Evolutionary conservation across 2,329 filamentous ascomycete species (phyloP).

Genomic region (Metarhizium humberi): DNA sequence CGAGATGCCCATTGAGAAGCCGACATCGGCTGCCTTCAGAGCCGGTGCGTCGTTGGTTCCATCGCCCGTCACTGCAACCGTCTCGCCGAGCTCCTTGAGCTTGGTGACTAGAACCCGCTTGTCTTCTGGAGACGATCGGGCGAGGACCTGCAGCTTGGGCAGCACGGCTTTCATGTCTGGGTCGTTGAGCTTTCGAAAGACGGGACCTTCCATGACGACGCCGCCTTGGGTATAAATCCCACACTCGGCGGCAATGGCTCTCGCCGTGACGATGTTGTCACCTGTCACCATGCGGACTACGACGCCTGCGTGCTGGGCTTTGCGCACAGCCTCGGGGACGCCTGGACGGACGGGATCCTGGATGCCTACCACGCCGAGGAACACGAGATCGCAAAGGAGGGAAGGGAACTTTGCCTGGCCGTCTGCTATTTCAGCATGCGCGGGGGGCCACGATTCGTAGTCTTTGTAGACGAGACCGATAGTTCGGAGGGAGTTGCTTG

Average conservation of each 20-base stretch:
- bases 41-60: conserved; percentile 60
- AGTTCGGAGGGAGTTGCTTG: conserved; percentile 59
- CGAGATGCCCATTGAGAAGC: conserved; percentile 59
- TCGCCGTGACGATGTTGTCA: conserved; percentile 46
- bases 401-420: conserved; percentile 1
- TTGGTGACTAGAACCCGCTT: conserved; percentile 46
- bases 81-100: conserved; percentile 46
- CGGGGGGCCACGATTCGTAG: conserved; percentile 60
- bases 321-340: conserved; percentile 48
- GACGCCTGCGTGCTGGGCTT: conserved; percentile 53
- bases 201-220: conserved; percentile 57
- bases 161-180: conserved; percentile 43
- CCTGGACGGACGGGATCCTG: conserved; percentile 53
- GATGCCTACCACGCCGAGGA: conserved; percentile 59
- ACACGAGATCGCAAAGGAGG: conserved; percentile 51
- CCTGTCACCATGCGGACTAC: conserved; percentile 53
- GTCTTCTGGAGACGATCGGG: conserved; percentile 50
- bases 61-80: conserved; percentile 56
- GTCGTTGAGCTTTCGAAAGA: conserved; percentile 46
- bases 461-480: conserved; percentile 68
- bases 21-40: conserved; percentile 56
- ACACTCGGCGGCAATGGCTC: conserved; percentile 55
- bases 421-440: conserved; percentile 46
- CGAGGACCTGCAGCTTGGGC: conserved; percentile 40
- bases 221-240: conserved; percentile 53